Base-by-base conservation (phyloP, 495 filamentous ascomycete genomes). In the Ramalina peruviana region DNA sequence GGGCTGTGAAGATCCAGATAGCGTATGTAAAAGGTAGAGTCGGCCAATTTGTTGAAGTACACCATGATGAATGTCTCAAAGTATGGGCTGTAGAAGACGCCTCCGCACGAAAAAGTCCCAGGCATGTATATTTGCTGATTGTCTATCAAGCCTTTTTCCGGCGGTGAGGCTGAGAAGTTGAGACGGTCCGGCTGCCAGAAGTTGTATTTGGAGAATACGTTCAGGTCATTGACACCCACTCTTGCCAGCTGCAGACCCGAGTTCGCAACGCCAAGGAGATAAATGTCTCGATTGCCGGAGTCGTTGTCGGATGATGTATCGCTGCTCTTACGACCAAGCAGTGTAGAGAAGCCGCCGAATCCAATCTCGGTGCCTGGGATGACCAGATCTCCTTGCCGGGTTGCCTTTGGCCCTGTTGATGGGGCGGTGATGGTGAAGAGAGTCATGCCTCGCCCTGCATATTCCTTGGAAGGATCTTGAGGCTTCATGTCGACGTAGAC, bases 21-120 rank as follows among this genome's bases (percentile, higher is more conserved):
- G 21, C 60, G 55, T 10, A 59, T 44, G 36, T 55, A 63, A 46
- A 64, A 64, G 11, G 61, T 63, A 20, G 55, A 61, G 36, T 64
- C 61, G 36, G 53, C 61, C 40, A 59, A 39, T 17, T 60, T 54
- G 46, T 64, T 64, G 49, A 61, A 63, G 30, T 63, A 64, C 10
- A 63, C 37, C 52, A 64, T 60, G 48, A 63, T 42, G 50, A 64
- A 64, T 19, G 58, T 64, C 15, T 53, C 12, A 40, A 61, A 63
- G 46, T 58, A 63, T 6, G 60, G 61, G 52, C 61, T 63, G 44
- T 54, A 64, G 56, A 63, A 63, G n/a, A 64, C 39, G 45, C 47
- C 53, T 6, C 61, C 61, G 15, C 55, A 64, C 5, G 60, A 52
- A 46, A 61, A 64, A 0, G 61, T 55, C 12, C 61, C 61, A 11